A percentile compares a stretch with the other conserved stretches of the same genome.
These are phyloP conservation scores for Vanrija sp. DNA, from an alignment of 1,284 basidiomycete genomes.

Conservation along the genomic window DNA sequence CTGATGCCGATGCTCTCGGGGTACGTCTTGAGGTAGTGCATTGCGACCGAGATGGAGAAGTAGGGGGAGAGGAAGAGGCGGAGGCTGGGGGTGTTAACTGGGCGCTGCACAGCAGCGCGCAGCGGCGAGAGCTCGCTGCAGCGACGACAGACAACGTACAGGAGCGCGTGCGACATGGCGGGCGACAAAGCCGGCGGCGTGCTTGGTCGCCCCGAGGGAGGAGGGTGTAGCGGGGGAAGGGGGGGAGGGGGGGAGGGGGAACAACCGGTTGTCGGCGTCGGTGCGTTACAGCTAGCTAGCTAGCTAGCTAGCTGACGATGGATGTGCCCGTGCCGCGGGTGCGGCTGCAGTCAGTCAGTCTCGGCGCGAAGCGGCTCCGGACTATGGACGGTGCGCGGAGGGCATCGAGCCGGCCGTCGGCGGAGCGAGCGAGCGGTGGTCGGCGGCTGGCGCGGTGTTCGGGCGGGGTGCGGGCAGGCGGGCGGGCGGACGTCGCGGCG, in stretches of 20 bases:
- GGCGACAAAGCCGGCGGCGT: background rate
- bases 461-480: no score
- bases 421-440: no score
- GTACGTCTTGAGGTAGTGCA: slow-evolving; percentile 82
- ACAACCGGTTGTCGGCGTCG: background rate
- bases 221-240: background rate
- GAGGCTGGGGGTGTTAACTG: slow-evolving; percentile 48
- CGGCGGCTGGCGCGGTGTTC: no score
- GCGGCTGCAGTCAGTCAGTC: no score
- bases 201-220: background rate
- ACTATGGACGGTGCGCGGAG: no score
- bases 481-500: no score
- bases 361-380: no score
- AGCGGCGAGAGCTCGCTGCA: background rate
- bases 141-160: slow-evolving; percentile 13
- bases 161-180: slow-evolving; percentile 36
- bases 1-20: slow-evolving; percentile 92
- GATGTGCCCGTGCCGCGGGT: no score
- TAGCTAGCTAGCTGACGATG: no score
- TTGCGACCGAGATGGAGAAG: slow-evolving; percentile 85
- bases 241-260: background rate
- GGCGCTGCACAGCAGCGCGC: background rate
- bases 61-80: slow-evolving; percentile 86
- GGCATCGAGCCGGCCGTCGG: no score
- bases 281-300: no score